Evolutionary conservation across 1,139 yeast species (phyloP), one percentile per base, ranked within the genome.

Genomic region (Blastobotrys buckinghamii): DNA sequence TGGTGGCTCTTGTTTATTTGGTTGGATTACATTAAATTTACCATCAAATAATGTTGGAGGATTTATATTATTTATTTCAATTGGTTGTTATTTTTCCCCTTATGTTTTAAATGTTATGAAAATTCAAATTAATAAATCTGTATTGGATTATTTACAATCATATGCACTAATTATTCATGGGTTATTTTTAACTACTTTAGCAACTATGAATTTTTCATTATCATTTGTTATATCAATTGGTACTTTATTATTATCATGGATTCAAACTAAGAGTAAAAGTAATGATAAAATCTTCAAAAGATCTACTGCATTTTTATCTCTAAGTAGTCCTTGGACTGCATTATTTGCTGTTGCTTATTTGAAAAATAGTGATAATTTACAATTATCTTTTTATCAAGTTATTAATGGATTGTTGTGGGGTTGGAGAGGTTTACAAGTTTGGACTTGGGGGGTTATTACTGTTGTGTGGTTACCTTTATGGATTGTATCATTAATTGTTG

Each of bases 381-480:
- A 29, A 16, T 22, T 9, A 8, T n/a, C 24, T 12, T 35, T 35
- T 15, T 42, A 45, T 32, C 1, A 36, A 84, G 44, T 67, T 77
- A 57, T 45, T 24, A 63, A 66, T 29, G 79, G 81, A 1, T 69
- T 87, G 24, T 64, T 81, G 15, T 71, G 77, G 26, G 79, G 89
- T 1, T 86, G 92, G 85, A 63, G 71, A 33, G 79, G 82, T 35
- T 69, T 86, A 49, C 86, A 84, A 54, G 82, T 86, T 53, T 88
- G 96, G 94, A 86, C 96, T 0, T 88, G 96, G 95, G 76, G 78
- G 51, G 77, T 87, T 19, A 66, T 89, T 4, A 72, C 81, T 44
- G 70, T 84, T 38, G 84, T 89, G 0, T 89, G 96, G 96, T 68
- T 82, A 44, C 95, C 97, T 1, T 75, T 81, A 1, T 90, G 97